These are phyloP conservation scores for Paxillus ammoniavirescens DNA, from an alignment of 768 basidiomycete species.

Conservation along the genomic window DNA sequence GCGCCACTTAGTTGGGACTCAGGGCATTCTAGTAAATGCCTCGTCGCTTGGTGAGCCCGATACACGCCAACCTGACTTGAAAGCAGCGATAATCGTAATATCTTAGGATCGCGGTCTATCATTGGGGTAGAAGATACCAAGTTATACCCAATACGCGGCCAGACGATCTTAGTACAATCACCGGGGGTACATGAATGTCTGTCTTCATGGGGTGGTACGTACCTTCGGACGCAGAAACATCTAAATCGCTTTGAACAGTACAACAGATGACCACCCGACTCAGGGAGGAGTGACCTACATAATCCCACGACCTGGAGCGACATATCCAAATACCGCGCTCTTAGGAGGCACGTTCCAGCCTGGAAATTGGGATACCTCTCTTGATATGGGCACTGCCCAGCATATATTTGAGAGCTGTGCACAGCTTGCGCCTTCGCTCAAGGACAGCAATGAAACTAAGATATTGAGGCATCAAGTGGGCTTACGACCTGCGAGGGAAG, in stretches of 20 bases:
- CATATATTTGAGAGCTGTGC: constrained; percentile 49
- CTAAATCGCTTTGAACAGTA: not conserved
- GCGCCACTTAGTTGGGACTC: constrained; percentile 34
- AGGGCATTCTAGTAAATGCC: constrained; percentile 53
- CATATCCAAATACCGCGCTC: constrained; percentile 44
- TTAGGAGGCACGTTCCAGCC: constrained; percentile 57
- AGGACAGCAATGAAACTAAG: constrained; percentile 34
- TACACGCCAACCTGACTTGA: not conserved
- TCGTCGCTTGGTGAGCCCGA: constrained; percentile 47
- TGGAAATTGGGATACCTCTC: constrained; percentile 51
- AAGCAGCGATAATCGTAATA: not conserved
- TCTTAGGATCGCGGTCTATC: constrained; percentile 62
- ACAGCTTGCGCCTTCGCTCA: constrained; percentile 35
- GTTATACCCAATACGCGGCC: constrained; percentile 79
- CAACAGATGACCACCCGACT: constrained; percentile 12
- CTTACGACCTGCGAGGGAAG: constrained; percentile 52
- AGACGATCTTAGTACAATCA: constrained; percentile 74
- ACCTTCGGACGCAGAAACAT: not conserved
- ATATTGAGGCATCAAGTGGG: constrained; percentile 57
- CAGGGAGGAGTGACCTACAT: constrained; percentile 47
- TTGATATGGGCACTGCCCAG: constrained; percentile 39
- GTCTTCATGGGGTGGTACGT: constrained; percentile 24
- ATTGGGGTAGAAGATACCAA: constrained; percentile 78
- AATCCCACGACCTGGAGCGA: constrained; percentile 54
- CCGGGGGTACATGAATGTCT: constrained; percentile 51